These are phyloP conservation scores for Acacia acuminata DNA, from an alignment of 306 rosid genomes.

Conservation along the genomic window DNA sequence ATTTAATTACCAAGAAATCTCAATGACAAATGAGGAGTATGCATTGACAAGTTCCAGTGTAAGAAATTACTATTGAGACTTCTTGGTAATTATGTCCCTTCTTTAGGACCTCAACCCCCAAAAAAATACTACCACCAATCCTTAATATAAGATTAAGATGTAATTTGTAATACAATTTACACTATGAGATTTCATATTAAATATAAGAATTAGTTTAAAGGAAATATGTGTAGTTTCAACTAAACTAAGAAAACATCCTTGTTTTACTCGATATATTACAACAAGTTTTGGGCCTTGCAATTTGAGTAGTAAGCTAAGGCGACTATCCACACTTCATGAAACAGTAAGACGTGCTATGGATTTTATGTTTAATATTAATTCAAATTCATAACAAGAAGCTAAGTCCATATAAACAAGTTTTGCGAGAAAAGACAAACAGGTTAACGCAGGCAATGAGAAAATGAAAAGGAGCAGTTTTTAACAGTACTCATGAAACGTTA, in stretches of 20 bases:
- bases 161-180: no score
- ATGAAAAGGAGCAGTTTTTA: not conserved
- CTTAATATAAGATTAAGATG: no score
- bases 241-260: not conserved
- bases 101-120: no score
- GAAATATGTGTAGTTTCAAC: not conserved
- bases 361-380: not conserved
- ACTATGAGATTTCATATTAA: no score
- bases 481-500: not conserved
- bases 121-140: no score
- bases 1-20: no score
- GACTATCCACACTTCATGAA: not conserved
- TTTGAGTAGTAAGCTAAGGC: not conserved
- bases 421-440: not conserved
- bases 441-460: not conserved
- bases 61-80: no score
- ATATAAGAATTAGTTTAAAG: not conserved
- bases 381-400: constrained; percentile 4
- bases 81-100: no score
- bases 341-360: not conserved
- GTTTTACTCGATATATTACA: not conserved
- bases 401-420: constrained; percentile 6
- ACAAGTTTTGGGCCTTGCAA: not conserved
- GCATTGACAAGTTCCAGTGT: no score
- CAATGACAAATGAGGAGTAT: no score